Conservation (phyloP, 31 red algal species). For the Odonthalia washingtoniensis region DNA sequence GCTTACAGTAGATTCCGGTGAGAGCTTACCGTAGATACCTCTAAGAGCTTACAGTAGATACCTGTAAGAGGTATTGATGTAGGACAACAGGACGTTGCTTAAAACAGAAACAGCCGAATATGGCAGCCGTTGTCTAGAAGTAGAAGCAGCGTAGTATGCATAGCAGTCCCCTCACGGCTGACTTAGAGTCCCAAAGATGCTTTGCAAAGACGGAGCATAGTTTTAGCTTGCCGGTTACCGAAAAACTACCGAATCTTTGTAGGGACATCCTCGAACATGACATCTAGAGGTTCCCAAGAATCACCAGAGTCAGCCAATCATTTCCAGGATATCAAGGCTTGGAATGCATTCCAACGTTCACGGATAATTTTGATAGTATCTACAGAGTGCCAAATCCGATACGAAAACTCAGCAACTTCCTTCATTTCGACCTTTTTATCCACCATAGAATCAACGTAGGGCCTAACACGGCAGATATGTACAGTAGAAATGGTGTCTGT, state of each 20-base stretch:
- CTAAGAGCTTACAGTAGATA: too few species aligned
- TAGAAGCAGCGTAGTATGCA: too few species aligned
- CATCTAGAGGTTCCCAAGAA: not conserved
- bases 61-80: too few species aligned
- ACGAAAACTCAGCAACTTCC: not conserved
- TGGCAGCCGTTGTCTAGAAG: too few species aligned
- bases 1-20: too few species aligned
- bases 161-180: too few species aligned
- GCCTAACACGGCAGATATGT: not conserved
- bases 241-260: not conserved
- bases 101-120: too few species aligned
- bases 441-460: not conserved
- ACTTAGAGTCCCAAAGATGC: too few species aligned
- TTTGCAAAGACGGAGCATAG: too few species aligned
- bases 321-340: not conserved
- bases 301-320: not conserved
- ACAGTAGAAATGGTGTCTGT: not conserved
- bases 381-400: not conserved
- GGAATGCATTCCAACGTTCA: not conserved
- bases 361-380: not conserved
- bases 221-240: too few species aligned
- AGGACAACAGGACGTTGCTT: too few species aligned
- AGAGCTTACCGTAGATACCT: too few species aligned
- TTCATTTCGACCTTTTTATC: not conserved
- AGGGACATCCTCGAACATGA: not conserved